Conservation (phyloP, 331 rosid species). For the Acacia concinna region DNA sequence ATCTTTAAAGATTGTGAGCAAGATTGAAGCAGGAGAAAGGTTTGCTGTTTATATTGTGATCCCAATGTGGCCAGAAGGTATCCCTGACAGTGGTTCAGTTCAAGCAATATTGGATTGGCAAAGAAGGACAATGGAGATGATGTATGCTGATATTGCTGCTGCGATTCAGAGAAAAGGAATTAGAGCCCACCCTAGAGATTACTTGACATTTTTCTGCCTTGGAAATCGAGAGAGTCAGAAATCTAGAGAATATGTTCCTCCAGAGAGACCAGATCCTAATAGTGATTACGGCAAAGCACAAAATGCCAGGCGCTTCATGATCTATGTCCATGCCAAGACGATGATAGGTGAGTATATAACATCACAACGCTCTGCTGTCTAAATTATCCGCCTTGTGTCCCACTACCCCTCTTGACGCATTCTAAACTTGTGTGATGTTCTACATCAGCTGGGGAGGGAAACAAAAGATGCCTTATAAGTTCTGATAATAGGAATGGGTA, state of each 20-base stretch:
- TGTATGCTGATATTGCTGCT: constrained; percentile 43
- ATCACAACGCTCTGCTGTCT: not conserved
- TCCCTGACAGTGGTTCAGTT: constrained; percentile 81
- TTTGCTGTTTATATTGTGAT: constrained; percentile 73
- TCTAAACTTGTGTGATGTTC: no score
- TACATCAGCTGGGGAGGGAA: no score
- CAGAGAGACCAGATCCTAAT: constrained; percentile 52
- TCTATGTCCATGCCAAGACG: constrained; percentile 90
- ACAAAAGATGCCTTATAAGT: no score
- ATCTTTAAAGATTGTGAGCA: constrained; percentile 76
- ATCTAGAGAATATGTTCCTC: constrained; percentile 48
- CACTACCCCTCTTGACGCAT: no score
- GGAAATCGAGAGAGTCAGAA: constrained; percentile 55
- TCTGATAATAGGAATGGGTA: no score
- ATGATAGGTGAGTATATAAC: constrained; percentile 62
- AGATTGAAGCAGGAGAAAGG: constrained; percentile 72
- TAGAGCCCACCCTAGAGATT: constrained; percentile 44
- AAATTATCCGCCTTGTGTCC: no score
- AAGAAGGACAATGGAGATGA: constrained; percentile 78
- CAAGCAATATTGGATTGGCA: constrained; percentile 90
- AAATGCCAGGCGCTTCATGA: constrained; percentile 59
- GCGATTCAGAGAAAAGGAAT: constrained; percentile 55
- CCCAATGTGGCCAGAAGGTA: constrained; percentile 96
- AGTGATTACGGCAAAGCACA: constrained; percentile 68
- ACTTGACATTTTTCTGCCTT: constrained; percentile 80